These are phyloP conservation scores for Magnaporthiopsis incrustans DNA, from an alignment of 2,329 filamentous ascomycete genomes.

Conservation along the genomic window DNA sequence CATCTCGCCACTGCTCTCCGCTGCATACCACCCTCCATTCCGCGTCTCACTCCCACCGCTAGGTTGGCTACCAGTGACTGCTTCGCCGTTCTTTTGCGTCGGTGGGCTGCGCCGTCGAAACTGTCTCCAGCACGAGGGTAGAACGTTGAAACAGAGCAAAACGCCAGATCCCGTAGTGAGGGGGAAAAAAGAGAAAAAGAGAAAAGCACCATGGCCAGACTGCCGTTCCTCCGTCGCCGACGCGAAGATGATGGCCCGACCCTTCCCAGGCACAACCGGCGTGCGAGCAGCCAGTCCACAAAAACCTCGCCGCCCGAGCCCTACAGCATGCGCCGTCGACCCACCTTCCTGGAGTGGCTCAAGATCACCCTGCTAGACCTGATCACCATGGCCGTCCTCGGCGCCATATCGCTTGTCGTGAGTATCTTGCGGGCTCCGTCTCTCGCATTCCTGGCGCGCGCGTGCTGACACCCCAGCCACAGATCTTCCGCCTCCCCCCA, in stretches of 20 bases:
- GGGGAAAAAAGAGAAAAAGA: neutral
- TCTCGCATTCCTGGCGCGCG: neutral
- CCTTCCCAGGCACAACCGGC: slow-evolving; percentile 2
- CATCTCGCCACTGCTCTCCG: too few species aligned
- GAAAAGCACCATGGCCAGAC: neutral
- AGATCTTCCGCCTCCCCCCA: slow-evolving; percentile 57
- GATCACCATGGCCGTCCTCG: slow-evolving; percentile 57
- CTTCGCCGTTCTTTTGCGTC: neutral
- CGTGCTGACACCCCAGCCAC: neutral
- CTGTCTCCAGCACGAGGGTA: neutral
- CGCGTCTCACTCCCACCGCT: too few species aligned
- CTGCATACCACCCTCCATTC: too few species aligned
- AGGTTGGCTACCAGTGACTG: too few species aligned
- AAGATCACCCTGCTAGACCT: slow-evolving; percentile 61
- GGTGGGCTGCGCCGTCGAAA: neutral
- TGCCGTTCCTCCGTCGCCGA: slow-evolving; percentile 3
- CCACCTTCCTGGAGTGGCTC: slow-evolving; percentile 57
- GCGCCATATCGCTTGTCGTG: slow-evolving; percentile 59
- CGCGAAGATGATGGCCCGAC: neutral
- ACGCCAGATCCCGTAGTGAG: neutral
- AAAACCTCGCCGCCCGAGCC: neutral
- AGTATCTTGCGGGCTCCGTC: slow-evolving; percentile 17
- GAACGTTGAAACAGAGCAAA: neutral
- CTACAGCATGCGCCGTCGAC: slow-evolving; percentile 3
- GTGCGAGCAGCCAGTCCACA: neutral